Evolutionary conservation across 176 grass and related monocot species (phyloP), one percentile per base, ranked within the genome.

Genomic region (Oryza longistaminata): DNA sequence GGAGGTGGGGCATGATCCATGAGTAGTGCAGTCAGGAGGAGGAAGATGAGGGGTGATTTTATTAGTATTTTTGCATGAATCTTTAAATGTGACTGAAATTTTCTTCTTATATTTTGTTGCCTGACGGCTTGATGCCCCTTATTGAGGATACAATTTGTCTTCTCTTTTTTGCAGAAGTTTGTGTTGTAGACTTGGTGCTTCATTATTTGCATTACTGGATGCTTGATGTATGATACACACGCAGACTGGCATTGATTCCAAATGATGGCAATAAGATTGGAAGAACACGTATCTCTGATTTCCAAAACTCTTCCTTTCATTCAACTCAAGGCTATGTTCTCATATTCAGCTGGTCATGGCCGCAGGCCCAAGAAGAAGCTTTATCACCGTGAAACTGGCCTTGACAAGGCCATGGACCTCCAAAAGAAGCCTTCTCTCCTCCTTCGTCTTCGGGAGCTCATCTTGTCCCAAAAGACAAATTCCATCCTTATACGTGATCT

Each of bases 351-450:
- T 7, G 78, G 83, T 55, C 87, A 87, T 67, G 93, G 83, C 9
- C 85, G 71, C 24, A 88, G 89, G 11, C 83, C 96, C 0, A 98
- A 95, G 89, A 95, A 95, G 82, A 98, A 93, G 73, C 53, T 98
- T 44, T 98, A 98, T 87, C 83, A 95, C 73, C 89, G 93, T 31
- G 91, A 93, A 4, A 83, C 88, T 55, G 86, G 86, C 26, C 91
- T 98, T 45, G 91, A 95, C 87, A 95, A 90, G 85, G 89, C 86
- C 77, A 91, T 94, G 80, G 93, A 95, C 77, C 89, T 98, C 78
- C 91, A 91, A 64, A 98, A 98, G 86, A 89, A 88, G 75, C 96
- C 91, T 19, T 24, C 90, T 11, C 90, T 92, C 37, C 74, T 95
- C 62, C 93, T 95, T 67, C 93, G 64, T 5, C 93, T 95, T 64